Evolutionary conservation across 805 yeast species (phyloP).

Genomic region (Wickerhamomyces strasburgensis): DNA sequence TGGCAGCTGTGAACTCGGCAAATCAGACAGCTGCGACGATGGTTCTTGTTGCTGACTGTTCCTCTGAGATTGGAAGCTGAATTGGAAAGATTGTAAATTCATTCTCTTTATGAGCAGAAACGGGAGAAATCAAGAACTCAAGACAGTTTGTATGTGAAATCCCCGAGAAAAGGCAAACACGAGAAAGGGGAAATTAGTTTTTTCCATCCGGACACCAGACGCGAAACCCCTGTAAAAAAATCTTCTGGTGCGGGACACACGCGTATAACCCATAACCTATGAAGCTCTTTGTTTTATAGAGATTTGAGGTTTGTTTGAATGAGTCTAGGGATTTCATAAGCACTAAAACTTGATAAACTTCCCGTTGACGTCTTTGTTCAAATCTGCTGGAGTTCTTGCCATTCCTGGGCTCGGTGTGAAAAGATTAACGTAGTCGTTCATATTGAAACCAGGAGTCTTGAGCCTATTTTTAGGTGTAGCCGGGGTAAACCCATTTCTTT

Average conservation of each 20-base stretch:
- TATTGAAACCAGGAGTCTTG: constrained; percentile 66
- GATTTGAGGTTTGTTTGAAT: neutral
- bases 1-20: constrained; percentile 8
- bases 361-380: constrained; percentile 24
- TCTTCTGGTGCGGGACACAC: constrained; percentile 2
- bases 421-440: constrained; percentile 77
- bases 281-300: neutral
- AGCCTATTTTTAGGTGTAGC: constrained; percentile 27
- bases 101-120: neutral
- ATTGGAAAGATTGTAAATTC: constrained; percentile 3
- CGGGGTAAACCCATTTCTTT: constrained; percentile 16
- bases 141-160: neutral
- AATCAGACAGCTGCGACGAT: neutral
- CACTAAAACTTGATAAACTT: constrained; percentile 23
- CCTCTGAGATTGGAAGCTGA: constrained; percentile 1
- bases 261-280: neutral
- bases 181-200: too few species aligned
- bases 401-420: constrained; percentile 65
- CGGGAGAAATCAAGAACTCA: neutral
- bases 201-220: constrained; percentile 8
- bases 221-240: constrained; percentile 2
- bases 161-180: constrained; percentile 9
- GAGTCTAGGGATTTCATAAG: too few species aligned
- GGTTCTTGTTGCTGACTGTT: neutral
- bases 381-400: constrained; percentile 32